phyloP scores from a whole-genome alignment of 2,329 filamentous ascomycete genomes.

The Fusarium sarcochroum region DNA sequence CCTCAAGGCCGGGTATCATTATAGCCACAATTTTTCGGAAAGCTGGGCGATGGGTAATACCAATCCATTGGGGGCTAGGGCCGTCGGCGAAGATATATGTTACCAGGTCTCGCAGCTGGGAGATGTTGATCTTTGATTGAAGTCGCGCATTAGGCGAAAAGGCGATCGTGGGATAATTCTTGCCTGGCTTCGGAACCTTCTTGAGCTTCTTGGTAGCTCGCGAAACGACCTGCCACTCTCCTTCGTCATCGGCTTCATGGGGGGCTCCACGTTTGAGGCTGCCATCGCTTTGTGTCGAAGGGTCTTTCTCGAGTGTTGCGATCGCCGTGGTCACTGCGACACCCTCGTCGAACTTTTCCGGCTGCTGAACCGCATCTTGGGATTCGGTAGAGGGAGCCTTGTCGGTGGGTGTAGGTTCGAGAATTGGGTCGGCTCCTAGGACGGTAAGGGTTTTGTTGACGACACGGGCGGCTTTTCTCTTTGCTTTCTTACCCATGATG shows the following conservation, averaged over 20 bases:
- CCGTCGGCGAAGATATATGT: conserved; percentile 78
- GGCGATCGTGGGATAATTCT: conserved; percentile 71
- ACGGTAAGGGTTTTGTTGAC: conserved; percentile 38
- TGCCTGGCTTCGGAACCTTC: conserved; percentile 69
- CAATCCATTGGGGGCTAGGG: conserved; percentile 74
- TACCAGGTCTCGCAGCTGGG: conserved; percentile 73
- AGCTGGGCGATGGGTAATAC: conserved; percentile 72
- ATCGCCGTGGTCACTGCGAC: conserved; percentile 15
- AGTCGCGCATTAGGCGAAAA: conserved; percentile 72
- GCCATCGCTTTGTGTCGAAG: conserved; percentile 51
- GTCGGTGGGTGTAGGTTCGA: conserved; percentile 10
- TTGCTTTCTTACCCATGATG: conserved; percentile 47
- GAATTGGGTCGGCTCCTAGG: conserved; percentile 31
- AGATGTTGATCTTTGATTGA: conserved; percentile 73
- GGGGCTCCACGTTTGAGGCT: conserved; percentile 66
- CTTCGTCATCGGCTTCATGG: conserved; percentile 60
- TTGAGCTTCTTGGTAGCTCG: conserved; percentile 71
- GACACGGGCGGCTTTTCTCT: conserved; percentile 30
- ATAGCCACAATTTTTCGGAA: conserved; percentile 87
- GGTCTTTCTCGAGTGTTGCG: conserved; percentile 25
- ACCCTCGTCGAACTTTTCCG: conserved; percentile 21
- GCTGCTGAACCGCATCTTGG: conserved; percentile 19
- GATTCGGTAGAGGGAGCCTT: conserved; percentile 16
- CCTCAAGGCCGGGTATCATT: conserved; percentile 92
- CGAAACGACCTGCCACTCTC: conserved; percentile 69